These are phyloP conservation scores for Mrakiaceae sp. DNA, from an alignment of 1,284 basidiomycete species.

Conservation along the genomic window DNA sequence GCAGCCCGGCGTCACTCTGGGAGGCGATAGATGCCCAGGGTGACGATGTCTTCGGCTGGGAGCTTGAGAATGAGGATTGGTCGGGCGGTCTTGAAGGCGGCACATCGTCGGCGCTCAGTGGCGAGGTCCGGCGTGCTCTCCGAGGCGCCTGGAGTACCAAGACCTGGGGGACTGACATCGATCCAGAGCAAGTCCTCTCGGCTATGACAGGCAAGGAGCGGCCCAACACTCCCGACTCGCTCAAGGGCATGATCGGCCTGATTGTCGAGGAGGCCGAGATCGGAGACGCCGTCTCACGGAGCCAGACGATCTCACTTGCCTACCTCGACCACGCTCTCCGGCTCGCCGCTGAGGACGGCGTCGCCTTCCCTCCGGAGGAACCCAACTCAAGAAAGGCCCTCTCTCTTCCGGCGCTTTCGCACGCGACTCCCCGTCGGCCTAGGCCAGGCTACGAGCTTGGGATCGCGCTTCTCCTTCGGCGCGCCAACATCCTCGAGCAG, in stretches of 20 bases:
- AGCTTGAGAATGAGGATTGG: conserved; percentile 57
- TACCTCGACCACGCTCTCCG: conserved; percentile 19
- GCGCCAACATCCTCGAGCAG: conserved; percentile 55
- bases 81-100: conserved; percentile 56
- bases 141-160: conserved; percentile 66
- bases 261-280: conserved; percentile 25
- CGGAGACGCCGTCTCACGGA: conserved; percentile 29
- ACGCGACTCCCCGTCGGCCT: background rate
- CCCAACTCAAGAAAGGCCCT: background rate
- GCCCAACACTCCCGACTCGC: background rate
- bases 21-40: conserved; percentile 34
- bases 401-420: background rate
- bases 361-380: background rate
- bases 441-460: conserved; percentile 38
- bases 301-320: conserved; percentile 19
- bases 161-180: conserved; percentile 52
- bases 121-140: conserved; percentile 52
- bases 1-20: background rate
- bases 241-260: conserved; percentile 21
- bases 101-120: conserved; percentile 59
- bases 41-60: conserved; percentile 61
- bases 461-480: conserved; percentile 48
- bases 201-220: background rate
- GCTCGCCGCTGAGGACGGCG: background rate
- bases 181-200: background rate